A percentile compares a stretch with the other conserved stretches of the same genome.
These are phyloP conservation scores for Tuctoria greenei DNA, from an alignment of 176 grass and related monocot species.

Conservation along the genomic window DNA sequence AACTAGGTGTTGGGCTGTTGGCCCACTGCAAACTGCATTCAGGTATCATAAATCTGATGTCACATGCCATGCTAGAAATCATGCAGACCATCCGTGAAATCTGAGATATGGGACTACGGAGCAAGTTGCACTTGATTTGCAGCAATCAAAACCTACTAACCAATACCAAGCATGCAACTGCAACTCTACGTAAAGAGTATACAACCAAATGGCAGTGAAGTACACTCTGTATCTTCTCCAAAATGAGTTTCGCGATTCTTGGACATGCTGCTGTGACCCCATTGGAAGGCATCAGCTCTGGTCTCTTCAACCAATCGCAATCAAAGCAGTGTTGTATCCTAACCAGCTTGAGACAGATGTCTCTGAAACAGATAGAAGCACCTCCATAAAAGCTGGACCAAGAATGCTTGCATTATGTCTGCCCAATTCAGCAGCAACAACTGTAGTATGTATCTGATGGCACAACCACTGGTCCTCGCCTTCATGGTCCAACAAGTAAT, in stretches of 20 bases:
- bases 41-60: neutral
- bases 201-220: slow-evolving; percentile 14
- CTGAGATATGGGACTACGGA: neutral
- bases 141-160: slow-evolving; percentile 13
- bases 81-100: neutral
- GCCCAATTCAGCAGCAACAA: slow-evolving; percentile 21
- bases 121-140: slow-evolving; percentile 7
- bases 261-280: neutral
- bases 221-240: neutral
- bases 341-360: neutral
- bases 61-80: slow-evolving; percentile 21
- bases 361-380: neutral
- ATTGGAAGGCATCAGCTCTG: neutral
- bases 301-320: neutral
- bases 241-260: neutral
- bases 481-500: slow-evolving; percentile 7
- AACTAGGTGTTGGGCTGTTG: neutral
- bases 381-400: slow-evolving; percentile 16
- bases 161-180: neutral
- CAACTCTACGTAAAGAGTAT: slow-evolving; percentile 7
- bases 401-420: slow-evolving; percentile 7
- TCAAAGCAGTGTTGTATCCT: neutral
- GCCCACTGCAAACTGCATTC: neutral
- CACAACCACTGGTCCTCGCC: neutral
- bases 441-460: slow-evolving; percentile 28